Conservation (phyloP, 202 grass and related monocot species). For the Setaria viridis region DNA sequence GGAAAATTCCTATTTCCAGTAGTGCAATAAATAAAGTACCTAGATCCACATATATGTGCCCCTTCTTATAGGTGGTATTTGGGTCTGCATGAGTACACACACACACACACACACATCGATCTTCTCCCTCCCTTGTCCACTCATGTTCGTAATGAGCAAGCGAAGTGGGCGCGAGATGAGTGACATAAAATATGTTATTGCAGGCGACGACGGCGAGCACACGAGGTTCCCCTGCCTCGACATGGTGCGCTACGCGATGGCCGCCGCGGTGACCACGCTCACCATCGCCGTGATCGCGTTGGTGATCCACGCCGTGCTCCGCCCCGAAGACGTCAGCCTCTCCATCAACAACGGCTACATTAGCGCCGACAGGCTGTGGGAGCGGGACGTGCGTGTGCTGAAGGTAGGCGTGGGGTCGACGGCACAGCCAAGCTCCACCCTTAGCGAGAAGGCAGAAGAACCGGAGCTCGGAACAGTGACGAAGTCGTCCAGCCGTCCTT, state of each 20-base stretch:
- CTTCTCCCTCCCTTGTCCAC: not conserved
- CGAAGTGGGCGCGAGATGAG: not conserved
- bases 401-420: no score
- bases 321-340: not conserved
- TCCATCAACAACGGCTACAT: not conserved
- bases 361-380: not conserved
- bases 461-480: no score
- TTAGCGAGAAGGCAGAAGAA: no score
- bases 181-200: not conserved
- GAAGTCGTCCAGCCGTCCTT: no score
- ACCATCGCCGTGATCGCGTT: not conserved
- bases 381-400: not conserved
- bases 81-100: not conserved
- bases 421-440: no score
- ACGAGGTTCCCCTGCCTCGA: not conserved
- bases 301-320: not conserved
- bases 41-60: no score
- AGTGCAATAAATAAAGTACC: no score
- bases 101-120: not conserved
- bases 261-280: not conserved
- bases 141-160: not conserved
- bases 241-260: not conserved
- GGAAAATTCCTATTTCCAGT: no score
- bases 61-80: not conserved
- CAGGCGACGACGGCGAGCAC: not conserved